A percentile compares a stretch with the other conserved stretches of the same genome.
Evolutionary conservation across 2,329 filamentous ascomycete species (phyloP).

Genomic region (Fusarium sp.): DNA sequence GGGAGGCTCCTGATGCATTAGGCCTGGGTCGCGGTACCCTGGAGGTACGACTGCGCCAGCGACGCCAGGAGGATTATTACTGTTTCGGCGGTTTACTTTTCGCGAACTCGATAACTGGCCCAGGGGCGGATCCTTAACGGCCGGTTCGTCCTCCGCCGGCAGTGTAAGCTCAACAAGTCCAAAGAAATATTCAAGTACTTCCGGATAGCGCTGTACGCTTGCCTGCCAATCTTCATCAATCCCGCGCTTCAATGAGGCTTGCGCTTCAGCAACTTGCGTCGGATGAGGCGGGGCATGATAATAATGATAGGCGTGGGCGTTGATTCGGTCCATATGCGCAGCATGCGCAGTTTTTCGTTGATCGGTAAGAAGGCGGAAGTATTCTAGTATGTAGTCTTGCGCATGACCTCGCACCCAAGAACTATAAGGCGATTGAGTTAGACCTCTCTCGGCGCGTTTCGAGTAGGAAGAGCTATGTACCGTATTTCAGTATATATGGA

Average conservation of each 20-base stretch:
- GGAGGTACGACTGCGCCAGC: constrained; percentile 42
- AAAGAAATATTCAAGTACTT: constrained; percentile 86
- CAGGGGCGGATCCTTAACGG: constrained; percentile 69
- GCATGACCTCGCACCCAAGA: constrained; percentile 73
- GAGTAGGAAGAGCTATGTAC: constrained; percentile 54
- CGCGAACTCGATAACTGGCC: constrained; percentile 62
- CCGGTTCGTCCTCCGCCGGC: constrained; percentile 69
- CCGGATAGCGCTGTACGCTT: constrained; percentile 80
- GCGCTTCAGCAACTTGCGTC: constrained; percentile 71
- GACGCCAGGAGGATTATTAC: constrained; percentile 49
- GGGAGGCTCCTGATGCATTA: constrained; percentile 42
- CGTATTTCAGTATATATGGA: constrained; percentile 71
- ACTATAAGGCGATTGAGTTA: constrained; percentile 52
- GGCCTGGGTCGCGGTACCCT: constrained; percentile 43
- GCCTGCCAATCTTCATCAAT: constrained; percentile 84
- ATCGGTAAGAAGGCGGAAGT: constrained; percentile 70
- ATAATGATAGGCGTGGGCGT: constrained; percentile 65
- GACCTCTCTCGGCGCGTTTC: background rate
- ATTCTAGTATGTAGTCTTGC: constrained; percentile 74
- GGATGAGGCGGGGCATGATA: constrained; percentile 69
- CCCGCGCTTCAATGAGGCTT: constrained; percentile 74
- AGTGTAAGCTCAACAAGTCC: constrained; percentile 73
- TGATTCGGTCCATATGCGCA: constrained; percentile 66
- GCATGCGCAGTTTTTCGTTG: constrained; percentile 69
- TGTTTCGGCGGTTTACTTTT: constrained; percentile 58